Base-by-base conservation (phyloP, 1,139 yeast genomes). In the Debaryomycetaceae sp. region DNA sequence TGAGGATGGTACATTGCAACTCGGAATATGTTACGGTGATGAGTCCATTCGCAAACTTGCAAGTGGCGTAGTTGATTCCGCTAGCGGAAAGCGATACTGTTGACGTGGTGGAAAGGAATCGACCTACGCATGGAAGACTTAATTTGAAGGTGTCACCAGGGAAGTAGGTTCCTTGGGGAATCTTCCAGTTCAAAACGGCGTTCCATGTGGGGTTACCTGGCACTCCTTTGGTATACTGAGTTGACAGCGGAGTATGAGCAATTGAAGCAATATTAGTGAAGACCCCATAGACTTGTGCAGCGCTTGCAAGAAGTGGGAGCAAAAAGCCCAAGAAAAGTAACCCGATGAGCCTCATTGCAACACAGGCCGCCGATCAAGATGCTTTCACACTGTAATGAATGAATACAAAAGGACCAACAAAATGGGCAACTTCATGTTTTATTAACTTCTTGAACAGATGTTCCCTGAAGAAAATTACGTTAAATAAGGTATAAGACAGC, bases 81-180 rank as follows among this genome's bases (percentile, higher is more conserved):
- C 46, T 45, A 1, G 42, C 58, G 4, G 28, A 24, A 26, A 58
- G 46, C 13, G 35, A 25, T 4, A 56, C 30, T 2, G 45, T 23
- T 4, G 36, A 4, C 13, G 42, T 22, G 4, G 42, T 18, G 5
- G 53, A 28, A 3, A 60, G 51, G 31, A 57, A 57, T 32, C 54
- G 55, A 37, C 46, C 58, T 2, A 54, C 64, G 42, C 60, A 49
- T 4, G 62, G 62, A 41, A 60, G 37, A 12, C 32, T 34, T 30
- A 60, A 51, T 1, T 52, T 42, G 40, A 60, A 58, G 4, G 64
- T 57, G 36, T 60, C 65, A 11, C 62, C 62, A 1, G 59, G 35
- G 2, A 31, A 19, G 2, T 48, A 44, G 1, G 39, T 32, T 4
- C 45, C 18, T n/a, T 52, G 51, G 7, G 34, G 28, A 5, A 59